These are phyloP conservation scores for Elongisporangium anandrum DNA, from an alignment of 352 stramenopile species.

Conservation along the genomic window DNA sequence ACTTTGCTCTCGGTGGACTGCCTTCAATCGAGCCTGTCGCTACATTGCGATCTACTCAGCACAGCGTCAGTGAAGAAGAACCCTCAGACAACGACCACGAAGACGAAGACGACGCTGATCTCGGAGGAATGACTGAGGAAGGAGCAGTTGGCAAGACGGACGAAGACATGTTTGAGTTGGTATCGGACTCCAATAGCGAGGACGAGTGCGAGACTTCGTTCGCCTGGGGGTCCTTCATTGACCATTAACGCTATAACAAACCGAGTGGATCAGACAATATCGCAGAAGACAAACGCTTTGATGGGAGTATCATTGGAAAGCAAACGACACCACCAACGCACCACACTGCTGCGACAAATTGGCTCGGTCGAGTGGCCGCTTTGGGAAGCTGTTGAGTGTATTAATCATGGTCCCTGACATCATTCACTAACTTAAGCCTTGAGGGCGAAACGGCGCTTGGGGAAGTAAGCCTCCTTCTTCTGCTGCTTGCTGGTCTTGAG, in stretches of 20 bases:
- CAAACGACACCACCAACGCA: conserved; percentile 2
- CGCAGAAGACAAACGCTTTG: no score
- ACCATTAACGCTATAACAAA: conserved; percentile 4
- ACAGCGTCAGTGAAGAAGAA: conserved; percentile 28
- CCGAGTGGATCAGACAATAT: no score
- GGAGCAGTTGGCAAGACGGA: conserved; percentile 1
- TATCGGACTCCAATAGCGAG: conserved; percentile 56
- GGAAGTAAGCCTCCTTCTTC: conserved; percentile 97
- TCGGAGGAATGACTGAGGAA: no score
- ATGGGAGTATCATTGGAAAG: background rate
- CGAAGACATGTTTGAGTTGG: conserved; percentile 34
- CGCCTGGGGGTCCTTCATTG: conserved; percentile 4
- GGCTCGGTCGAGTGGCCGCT: background rate
- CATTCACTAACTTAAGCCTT: conserved; percentile 91
- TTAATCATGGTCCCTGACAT: conserved; percentile 55
- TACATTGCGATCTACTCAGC: conserved; percentile 59
- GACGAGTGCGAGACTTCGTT: conserved; percentile 25
- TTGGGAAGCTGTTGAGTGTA: conserved; percentile 59
- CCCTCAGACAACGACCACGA: conserved; percentile 16
- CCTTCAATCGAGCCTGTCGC: conserved; percentile 33
- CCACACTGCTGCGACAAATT: background rate
- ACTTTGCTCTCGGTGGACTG: conserved; percentile 36
- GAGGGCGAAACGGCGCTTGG: conserved; percentile 95
- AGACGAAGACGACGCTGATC: conserved; percentile 3
- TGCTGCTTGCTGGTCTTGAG: conserved; percentile 93